phyloP scores from a whole-genome alignment of 2,329 filamentous ascomycete species.

The Chalara sp. region DNA sequence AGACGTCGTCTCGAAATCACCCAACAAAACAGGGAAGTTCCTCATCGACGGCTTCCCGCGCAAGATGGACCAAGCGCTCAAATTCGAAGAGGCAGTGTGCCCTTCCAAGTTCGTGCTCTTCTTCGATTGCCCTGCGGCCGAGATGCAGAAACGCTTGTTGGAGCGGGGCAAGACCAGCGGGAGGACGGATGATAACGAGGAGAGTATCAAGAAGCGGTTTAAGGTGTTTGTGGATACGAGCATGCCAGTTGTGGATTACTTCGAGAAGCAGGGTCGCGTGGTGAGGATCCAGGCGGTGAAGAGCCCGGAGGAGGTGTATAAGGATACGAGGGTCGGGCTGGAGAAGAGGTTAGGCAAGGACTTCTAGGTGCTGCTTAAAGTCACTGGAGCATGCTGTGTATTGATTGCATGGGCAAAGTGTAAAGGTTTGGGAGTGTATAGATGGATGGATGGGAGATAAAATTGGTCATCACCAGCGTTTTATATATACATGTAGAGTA shows the following conservation, averaged over 20 bases:
- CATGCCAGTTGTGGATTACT: conserved; percentile 93
- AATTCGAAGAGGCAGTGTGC: conserved; percentile 87
- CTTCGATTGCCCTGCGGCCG: conserved; percentile 84
- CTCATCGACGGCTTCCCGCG: conserved; percentile 79
- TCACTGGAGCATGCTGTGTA: too few relatives aligned
- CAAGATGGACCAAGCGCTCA: conserved; percentile 93
- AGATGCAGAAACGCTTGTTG: conserved; percentile 50
- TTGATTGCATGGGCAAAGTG: not conserved
- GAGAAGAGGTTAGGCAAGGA: conserved; percentile 40
- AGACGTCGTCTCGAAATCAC: conserved; percentile 50
- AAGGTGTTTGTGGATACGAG: conserved; percentile 89
- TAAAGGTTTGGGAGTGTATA: conserved; percentile 1
- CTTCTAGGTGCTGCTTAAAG: conserved; percentile 25
- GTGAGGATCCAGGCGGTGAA: conserved; percentile 72
- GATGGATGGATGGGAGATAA: conserved; percentile 1
- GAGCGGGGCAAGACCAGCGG: conserved; percentile 41
- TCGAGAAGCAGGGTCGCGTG: conserved; percentile 68
- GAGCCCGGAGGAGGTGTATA: conserved; percentile 54
- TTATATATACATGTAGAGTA: not conserved
- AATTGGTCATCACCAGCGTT: not conserved
- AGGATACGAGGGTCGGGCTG: conserved; percentile 44
- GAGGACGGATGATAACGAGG: conserved; percentile 85
- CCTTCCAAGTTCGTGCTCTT: conserved; percentile 82
- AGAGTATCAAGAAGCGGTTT: conserved; percentile 95
- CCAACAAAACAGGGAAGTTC: conserved; percentile 59